Percentiles rank a stretch among this genome's conserved stretches.
These are phyloP conservation scores for Alternaria brassicae DNA, from an alignment of 2,329 filamentous ascomycete genomes.

Conservation along the genomic window DNA sequence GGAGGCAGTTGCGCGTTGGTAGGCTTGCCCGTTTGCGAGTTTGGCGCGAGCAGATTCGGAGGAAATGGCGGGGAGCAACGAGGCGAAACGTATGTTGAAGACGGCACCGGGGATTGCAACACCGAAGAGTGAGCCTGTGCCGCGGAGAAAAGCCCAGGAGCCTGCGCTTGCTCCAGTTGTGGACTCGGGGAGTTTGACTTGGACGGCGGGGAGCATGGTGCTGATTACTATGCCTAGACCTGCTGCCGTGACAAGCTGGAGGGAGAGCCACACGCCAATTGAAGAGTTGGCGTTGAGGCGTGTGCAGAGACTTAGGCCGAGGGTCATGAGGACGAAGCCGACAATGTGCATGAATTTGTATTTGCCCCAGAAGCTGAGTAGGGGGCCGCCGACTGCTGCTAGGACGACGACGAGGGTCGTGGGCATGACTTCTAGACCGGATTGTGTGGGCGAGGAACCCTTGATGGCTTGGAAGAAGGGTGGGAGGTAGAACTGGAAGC, in stretches of 20 bases:
- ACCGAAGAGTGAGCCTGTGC: constrained; percentile 39
- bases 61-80: constrained; percentile 19
- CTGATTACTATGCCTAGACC: constrained; percentile 39
- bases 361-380: constrained; percentile 32
- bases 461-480: constrained; percentile 42
- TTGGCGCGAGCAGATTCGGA: constrained; percentile 7
- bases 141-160: constrained; percentile 42
- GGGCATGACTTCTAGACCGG: constrained; percentile 40
- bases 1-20: constrained; percentile 32
- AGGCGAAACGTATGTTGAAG: constrained; percentile 37
- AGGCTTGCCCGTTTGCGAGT: constrained; percentile 35
- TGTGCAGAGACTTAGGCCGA: constrained; percentile 30
- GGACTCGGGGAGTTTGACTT: constrained; percentile 35
- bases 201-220: constrained; percentile 40
- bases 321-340: constrained; percentile 32
- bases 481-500: constrained; percentile 38
- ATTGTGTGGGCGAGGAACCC: constrained; percentile 27
- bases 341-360: constrained; percentile 39
- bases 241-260: constrained; percentile 34
- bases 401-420: constrained; percentile 33
- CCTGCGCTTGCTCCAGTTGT: constrained; percentile 31
- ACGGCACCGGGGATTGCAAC: constrained; percentile 39
- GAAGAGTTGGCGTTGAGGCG: constrained; percentile 21
- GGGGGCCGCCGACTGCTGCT: constrained; percentile 29
- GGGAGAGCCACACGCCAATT: constrained; percentile 24